Evolutionary conservation across 345 rosid genomes (phyloP).

Genomic region (Trapa incisa): DNA sequence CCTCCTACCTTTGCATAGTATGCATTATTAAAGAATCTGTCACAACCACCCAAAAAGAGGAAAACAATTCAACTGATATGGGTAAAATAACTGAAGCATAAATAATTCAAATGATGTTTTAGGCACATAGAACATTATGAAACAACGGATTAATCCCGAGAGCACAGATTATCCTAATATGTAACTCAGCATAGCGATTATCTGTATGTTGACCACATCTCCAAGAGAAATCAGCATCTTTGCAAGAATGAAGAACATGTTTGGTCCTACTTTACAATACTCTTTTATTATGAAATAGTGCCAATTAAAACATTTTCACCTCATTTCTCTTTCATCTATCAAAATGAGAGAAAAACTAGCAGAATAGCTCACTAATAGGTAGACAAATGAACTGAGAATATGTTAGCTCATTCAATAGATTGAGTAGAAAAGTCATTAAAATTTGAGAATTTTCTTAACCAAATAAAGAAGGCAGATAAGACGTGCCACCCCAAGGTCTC

Average conservation of each 20-base stretch:
- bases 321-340: not conserved
- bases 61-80: not conserved
- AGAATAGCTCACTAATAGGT: not conserved
- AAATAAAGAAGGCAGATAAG: not conserved
- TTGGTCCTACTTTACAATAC: not conserved
- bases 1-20: conserved; percentile 93
- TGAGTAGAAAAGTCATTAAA: not conserved
- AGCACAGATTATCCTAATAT: not conserved
- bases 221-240: not conserved
- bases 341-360: not conserved
- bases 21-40: conserved; percentile 82
- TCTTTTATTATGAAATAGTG: not conserved
- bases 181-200: not conserved
- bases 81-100: not conserved
- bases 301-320: not conserved
- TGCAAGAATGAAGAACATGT: not conserved
- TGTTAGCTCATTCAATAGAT: too few species aligned
- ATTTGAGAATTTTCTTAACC: not conserved
- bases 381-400: not conserved
- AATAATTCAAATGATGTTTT: not conserved
- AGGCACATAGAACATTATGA: not conserved
- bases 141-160: not conserved
- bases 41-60: conserved; percentile 5
- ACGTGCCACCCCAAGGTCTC: not conserved
- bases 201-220: not conserved